Base-by-base conservation (phyloP, 2,329 filamentous ascomycete genomes). In the Colletotrichum sp. region DNA sequence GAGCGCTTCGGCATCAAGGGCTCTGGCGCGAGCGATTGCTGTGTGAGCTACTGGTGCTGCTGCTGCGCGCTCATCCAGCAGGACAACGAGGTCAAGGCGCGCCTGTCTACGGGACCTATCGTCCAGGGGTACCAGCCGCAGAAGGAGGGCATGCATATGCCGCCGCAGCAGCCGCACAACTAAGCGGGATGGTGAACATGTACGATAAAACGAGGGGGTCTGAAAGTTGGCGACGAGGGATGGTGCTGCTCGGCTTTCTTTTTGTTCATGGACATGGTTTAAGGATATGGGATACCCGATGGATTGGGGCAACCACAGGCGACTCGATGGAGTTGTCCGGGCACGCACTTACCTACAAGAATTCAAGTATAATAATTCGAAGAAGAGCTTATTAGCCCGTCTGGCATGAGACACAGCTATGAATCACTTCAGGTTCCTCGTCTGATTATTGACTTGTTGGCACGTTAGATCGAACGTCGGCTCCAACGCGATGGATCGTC, bases 21-120 rank as follows among this genome's bases (percentile, higher is more conserved):
- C 43, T 85, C 83, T 64, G 85, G 84, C 48, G 81, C 81, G 73
- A 82, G 82, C 38, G 91, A 92, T 80, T 92, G 86, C 83, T 88
- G 87, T 78, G 81, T 83, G n/a, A 83, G 87, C 16, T 91, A 84
- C 81, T 92, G 87, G 83, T 92, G 91, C 80, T 80, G 84, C 43
- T 91, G 89, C 85, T 92, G 91, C 79, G 85, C 86, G 8, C 81
- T 91, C 73, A 85, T 91, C 77, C 91, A 93, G 83, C 87, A 91
- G 71, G 89, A 92, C 73, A 90, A 91, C 78, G 91, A 92, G 79
- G 86, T 88, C 61, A 79, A 80, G 71, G 65, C 61, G 6, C 82
- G 82, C 28, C 70, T 77, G 36, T 78, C 79, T 71, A 80, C 78
- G 58, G 80, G 76, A 5, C 76, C 80, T 12, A 77, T 77, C 21